Evolutionary conservation across 352 stramenopile species (phyloP).

Genomic region (Globisporangium canariense): DNA sequence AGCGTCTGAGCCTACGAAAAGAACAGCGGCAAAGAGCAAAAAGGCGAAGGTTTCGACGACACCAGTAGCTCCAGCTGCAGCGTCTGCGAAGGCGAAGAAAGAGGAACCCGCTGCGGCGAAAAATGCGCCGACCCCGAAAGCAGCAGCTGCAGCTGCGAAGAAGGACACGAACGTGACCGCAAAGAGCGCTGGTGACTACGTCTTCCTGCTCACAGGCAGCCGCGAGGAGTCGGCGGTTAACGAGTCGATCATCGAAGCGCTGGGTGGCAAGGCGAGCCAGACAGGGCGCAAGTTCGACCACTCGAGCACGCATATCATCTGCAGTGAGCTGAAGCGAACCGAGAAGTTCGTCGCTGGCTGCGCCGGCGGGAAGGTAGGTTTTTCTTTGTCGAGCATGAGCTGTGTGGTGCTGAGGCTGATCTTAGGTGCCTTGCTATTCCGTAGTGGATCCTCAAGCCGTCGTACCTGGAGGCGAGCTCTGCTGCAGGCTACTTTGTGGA

Average conservation of each 20-base stretch:
- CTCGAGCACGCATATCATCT: constrained; percentile 83
- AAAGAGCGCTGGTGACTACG: constrained; percentile 9
- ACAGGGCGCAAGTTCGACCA: constrained; percentile 66
- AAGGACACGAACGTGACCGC: background rate
- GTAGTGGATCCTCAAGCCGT: constrained; percentile 85
- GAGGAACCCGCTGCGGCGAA: constrained; percentile 6
- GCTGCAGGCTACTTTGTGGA: constrained; percentile 64
- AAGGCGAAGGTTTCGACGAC: constrained; percentile 9
- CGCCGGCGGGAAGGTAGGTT: constrained; percentile 70
- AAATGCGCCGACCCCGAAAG: constrained; percentile 16
- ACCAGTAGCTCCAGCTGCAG: background rate
- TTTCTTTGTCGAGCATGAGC: background rate
- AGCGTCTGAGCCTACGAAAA: constrained; percentile 2
- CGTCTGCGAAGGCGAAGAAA: constrained; percentile 7
- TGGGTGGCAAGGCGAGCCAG: constrained; percentile 63
- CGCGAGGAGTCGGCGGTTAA: constrained; percentile 71
- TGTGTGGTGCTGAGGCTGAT: background rate
- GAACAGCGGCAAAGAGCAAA: constrained; percentile 18
- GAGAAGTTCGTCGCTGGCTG: constrained; percentile 86
- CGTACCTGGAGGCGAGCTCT: constrained; percentile 72
- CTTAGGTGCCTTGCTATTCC: constrained; percentile 13
- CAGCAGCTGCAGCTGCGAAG: constrained; percentile 17
- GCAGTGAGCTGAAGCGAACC: constrained; percentile 81
- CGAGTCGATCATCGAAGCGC: constrained; percentile 65
- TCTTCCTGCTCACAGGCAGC: constrained; percentile 75